Conservation (phyloP, 352 stramenopile species). For the Aphanomyces astaci region DNA sequence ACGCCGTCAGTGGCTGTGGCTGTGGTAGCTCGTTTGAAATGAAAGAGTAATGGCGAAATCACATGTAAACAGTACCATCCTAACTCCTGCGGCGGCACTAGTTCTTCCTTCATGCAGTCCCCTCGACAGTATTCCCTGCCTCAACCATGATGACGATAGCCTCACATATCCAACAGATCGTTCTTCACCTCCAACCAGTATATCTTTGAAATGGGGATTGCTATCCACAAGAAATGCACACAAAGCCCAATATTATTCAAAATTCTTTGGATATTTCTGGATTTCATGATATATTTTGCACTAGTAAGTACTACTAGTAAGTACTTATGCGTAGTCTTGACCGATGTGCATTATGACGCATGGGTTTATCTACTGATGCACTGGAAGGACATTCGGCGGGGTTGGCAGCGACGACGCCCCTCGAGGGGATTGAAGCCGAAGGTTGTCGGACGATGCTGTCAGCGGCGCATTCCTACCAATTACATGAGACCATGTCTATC, state of each 20-base stretch:
- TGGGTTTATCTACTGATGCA: background rate
- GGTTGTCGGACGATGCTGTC: background rate
- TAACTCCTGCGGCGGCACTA: background rate
- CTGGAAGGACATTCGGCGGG: background rate
- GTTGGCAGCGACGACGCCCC: background rate
- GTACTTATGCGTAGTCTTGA: background rate
- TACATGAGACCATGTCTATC: background rate
- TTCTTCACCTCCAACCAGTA: too few species aligned
- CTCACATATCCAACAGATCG: too few species aligned
- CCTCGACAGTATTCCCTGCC: too few species aligned
- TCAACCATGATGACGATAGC: too few species aligned
- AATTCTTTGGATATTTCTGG: too few species aligned
- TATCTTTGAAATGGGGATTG: too few species aligned
- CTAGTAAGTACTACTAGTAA: background rate
- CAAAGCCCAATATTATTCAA: too few species aligned
- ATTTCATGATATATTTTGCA: background rate
- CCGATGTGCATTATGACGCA: background rate
- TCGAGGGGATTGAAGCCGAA: background rate
- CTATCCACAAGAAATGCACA: too few species aligned
- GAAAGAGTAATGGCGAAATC: conserved; percentile 65
- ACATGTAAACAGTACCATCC: background rate
- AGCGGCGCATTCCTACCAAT: conserved; percentile 11
- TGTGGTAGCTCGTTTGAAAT: conserved; percentile 97
- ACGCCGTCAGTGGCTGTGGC: conserved; percentile 93
- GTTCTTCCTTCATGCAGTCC: too few species aligned